Evolutionary conservation across 805 yeast genomes (phyloP).

Genomic region (Candida ovalis): DNA sequence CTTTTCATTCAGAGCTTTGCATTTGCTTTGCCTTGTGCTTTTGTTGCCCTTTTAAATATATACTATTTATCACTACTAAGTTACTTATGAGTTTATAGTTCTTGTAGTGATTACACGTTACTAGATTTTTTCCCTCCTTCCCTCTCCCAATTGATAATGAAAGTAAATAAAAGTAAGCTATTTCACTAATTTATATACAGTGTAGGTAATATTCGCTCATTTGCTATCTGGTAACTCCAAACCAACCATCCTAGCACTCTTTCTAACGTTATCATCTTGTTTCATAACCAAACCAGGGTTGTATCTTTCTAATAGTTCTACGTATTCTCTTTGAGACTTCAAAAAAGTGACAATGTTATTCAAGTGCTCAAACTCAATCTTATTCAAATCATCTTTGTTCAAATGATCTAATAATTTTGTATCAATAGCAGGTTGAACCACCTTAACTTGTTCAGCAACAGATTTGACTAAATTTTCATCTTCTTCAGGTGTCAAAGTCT

Average conservation of each 20-base stretch:
- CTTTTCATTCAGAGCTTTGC: neutral
- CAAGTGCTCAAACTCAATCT: constrained; percentile 37
- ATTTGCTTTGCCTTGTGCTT: neutral
- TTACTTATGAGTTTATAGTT: neutral
- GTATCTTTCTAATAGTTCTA: constrained; percentile 76
- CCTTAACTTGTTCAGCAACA: constrained; percentile 32
- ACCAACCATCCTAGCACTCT: constrained; percentile 89
- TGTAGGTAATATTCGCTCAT: neutral
- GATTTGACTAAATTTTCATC: constrained; percentile 34
- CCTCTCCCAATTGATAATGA: neutral
- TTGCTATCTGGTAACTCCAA: constrained; percentile 53
- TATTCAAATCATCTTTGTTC: constrained; percentile 20
- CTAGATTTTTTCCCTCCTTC: neutral
- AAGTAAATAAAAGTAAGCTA: neutral
- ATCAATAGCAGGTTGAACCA: constrained; percentile 25
- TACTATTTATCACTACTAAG: neutral
- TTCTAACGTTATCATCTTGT: constrained; percentile 72
- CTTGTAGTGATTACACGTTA: neutral
- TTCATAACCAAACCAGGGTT: constrained; percentile 78
- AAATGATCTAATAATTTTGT: constrained; percentile 25
- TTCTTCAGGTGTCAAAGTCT: constrained; percentile 28
- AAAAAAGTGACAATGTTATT: constrained; percentile 61
- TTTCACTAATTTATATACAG: neutral
- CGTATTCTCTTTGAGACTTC: constrained; percentile 70
- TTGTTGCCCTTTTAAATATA: neutral